Evolutionary conservation across 2,329 filamentous ascomycete genomes (phyloP), one percentile per base, ranked within the genome.

Genomic region (Epichloe coenophiala): DNA sequence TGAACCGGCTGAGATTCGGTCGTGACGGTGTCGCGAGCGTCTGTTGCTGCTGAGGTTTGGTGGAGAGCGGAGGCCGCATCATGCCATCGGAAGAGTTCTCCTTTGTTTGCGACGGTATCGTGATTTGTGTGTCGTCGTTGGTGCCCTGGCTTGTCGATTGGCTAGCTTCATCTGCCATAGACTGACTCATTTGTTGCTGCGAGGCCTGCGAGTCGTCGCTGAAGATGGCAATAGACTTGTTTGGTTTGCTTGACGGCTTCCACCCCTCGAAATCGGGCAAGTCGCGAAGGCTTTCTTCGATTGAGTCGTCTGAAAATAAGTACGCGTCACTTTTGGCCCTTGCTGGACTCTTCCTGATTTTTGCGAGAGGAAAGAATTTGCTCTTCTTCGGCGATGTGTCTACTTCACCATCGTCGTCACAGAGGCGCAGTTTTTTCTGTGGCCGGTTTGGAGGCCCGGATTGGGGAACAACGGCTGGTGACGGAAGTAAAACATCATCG

Each of bases 391-490:
- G 62, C 15, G 63, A 65, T 19, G 61, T 61, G 21, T 63, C 61
- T n/a, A 58, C 59, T 2, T 58, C 52, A 11, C 60, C 64, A 6
- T 56, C 56, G 41, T 78, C 72, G 4, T 73, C 68, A 51, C 75
- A 79, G 5, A 81, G 62, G 38, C 77, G 73, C 40, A 72, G 72
- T 61, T 81, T 81, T 81, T 81, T 81, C 49, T 69, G 69, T 21
- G 78, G 77, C 47, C 76, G 57, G 37, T 45, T 57, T n/a, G 53
- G 44, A 50, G 56, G 39, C 27, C 67, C 63, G 17, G 56, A 49
- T 27, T 57, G 50, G 42, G 52, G 47, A 45, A 50, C 43, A n/a
- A 37, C 44, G 19, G 47, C 27, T 41, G 53, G 33, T 13, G 53
- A 43, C 45, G 43, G 53, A 13, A 45, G 17, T 12, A 56, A 54